These are phyloP conservation scores for Podila clonocystis DNA, from an alignment of 192 early-diverging fungal genomes.

Conservation along the genomic window DNA sequence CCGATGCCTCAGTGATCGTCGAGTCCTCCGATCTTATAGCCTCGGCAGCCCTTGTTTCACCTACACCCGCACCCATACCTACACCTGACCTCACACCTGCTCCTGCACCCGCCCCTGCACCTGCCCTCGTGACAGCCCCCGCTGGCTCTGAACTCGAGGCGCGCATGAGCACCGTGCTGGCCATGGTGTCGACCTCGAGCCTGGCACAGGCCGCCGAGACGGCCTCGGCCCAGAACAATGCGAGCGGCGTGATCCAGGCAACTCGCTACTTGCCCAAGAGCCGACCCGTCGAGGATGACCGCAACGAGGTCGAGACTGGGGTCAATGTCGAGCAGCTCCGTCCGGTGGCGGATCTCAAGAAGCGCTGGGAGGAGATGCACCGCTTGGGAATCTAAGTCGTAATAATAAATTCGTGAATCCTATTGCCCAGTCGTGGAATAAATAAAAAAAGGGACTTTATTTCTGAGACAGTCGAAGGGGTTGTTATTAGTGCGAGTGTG, in stretches of 20 bases:
- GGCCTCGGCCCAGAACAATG: not conserved
- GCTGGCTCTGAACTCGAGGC: constrained; percentile 9
- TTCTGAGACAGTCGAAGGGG: no score
- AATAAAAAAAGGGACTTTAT: no score
- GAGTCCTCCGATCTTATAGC: not conserved
- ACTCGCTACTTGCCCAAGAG: constrained; percentile 26
- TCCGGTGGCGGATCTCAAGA: constrained; percentile 39
- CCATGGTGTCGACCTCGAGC: not conserved
- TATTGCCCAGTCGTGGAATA: not conserved
- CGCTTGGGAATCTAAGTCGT: constrained; percentile 15
- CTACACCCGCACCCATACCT: not conserved
- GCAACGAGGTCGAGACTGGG: constrained; percentile 6
- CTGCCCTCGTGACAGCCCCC: not conserved
- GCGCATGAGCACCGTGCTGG: not conserved
- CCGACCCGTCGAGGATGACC: not conserved
- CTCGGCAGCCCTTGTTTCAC: not conserved
- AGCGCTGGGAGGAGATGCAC: constrained; percentile 43
- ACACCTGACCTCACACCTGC: not conserved
- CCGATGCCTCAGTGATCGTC: not conserved
- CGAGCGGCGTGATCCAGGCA: constrained; percentile 12
- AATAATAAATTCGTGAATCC: not conserved
- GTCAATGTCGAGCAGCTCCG: constrained; percentile 25
- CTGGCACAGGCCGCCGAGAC: not conserved
- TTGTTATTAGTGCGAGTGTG: no score
- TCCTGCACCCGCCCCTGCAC: not conserved